phyloP scores from a whole-genome alignment of 495 filamentous ascomycete genomes.

The Delitschia confertaspora region DNA sequence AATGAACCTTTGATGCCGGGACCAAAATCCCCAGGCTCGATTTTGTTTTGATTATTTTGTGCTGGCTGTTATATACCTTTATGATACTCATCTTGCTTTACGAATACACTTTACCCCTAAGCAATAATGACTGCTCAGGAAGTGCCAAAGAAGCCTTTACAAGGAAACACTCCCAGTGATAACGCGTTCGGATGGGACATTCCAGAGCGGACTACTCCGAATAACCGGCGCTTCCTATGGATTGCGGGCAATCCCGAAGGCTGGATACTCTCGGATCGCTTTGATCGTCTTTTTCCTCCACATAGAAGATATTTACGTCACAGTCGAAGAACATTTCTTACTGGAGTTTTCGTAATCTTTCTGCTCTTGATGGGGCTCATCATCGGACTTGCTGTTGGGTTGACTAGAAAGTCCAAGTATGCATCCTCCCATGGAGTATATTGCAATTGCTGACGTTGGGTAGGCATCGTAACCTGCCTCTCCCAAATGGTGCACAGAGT shows the following conservation, averaged over 20 bases:
- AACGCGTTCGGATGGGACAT: slow-evolving; percentile 10
- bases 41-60: too few relatives aligned
- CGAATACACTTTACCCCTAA: too few relatives aligned
- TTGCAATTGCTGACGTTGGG: slow-evolving; percentile 26
- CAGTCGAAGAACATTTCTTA: slow-evolving; percentile 36
- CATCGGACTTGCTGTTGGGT: slow-evolving; percentile 48
- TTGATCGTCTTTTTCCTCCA: slow-evolving; percentile 36
- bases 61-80: too few relatives aligned
- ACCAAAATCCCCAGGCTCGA: too few relatives aligned
- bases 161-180: not conserved
- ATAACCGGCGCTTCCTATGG: slow-evolving; percentile 1
- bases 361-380: slow-evolving; percentile 43
- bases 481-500: slow-evolving; percentile 42
- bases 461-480: slow-evolving; percentile 42
- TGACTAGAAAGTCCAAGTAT: slow-evolving; percentile 32
- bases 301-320: slow-evolving; percentile 38
- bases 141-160: slow-evolving; percentile 4
- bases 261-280: slow-evolving; percentile 15
- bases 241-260: slow-evolving; percentile 4
- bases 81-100: too few relatives aligned
- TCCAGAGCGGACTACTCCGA: slow-evolving; percentile 3
- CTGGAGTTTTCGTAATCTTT: slow-evolving; percentile 32
- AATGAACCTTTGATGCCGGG: too few relatives aligned
- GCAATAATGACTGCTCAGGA: slow-evolving; percentile 8
- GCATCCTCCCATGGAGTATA: slow-evolving; percentile 20